These are phyloP conservation scores for Daldinia bambusicola DNA, from an alignment of 495 filamentous ascomycete genomes.

Conservation along the genomic window DNA sequence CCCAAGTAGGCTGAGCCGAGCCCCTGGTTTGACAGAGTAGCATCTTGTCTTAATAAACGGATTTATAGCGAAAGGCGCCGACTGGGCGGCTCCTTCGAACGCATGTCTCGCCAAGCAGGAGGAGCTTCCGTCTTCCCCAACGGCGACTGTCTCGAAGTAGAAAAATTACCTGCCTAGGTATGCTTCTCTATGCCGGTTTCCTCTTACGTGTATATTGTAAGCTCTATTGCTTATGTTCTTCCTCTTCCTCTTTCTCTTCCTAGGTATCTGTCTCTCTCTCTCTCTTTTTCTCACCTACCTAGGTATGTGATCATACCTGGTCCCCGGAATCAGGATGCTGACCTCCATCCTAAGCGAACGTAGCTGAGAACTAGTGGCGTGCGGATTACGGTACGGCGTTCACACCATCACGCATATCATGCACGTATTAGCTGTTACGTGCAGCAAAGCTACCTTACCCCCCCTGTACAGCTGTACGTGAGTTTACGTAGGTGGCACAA, in stretches of 20 bases:
- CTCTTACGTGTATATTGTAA: conserved; percentile 7
- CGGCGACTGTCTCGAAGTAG: conserved; percentile 5
- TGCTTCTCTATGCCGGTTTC: conserved; percentile 9
- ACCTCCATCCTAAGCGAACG: conserved; percentile 5
- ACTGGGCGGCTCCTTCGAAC: conserved; percentile 39
- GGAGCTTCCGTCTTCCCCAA: conserved; percentile 29
- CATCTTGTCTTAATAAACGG: conserved; percentile 18
- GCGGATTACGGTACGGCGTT: not conserved
- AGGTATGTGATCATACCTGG: conserved; percentile 14
- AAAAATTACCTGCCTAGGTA: too few relatives aligned
- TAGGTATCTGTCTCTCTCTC: not conserved
- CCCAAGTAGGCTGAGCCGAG: not conserved
- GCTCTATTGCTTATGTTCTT: not conserved
- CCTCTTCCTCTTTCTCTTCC: not conserved
- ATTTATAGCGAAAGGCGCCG: conserved; percentile 6
- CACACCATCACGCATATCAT: conserved; percentile 20
- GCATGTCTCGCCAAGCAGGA: conserved; percentile 18
- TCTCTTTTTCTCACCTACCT: not conserved
- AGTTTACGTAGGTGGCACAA: conserved; percentile 19
- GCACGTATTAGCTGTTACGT: conserved; percentile 38
- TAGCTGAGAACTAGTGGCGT: conserved; percentile 14
- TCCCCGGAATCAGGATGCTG: not conserved
- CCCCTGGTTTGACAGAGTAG: conserved; percentile 18
- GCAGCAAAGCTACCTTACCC: conserved; percentile 20
- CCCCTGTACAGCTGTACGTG: conserved; percentile 15